A percentile compares a stretch with the other conserved stretches of the same genome.
phyloP scores from a whole-genome alignment of 2,329 filamentous ascomycete genomes.

The Neodidymelliopsis sp. region DNA sequence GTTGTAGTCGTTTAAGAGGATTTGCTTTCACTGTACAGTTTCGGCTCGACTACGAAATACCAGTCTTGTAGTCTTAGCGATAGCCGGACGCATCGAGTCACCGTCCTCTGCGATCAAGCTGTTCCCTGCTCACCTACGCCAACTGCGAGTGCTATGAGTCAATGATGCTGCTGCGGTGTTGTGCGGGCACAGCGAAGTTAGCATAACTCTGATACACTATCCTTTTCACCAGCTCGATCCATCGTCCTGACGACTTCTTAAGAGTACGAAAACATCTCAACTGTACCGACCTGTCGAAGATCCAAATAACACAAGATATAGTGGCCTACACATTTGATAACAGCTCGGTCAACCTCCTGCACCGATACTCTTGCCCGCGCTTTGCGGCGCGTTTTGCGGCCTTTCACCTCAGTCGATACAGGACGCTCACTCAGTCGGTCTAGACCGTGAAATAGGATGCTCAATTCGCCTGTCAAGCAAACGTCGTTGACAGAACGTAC shows the following conservation, averaged over 20 bases:
- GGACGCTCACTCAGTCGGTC: too few relatives aligned
- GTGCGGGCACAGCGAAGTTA: constrained; percentile 1
- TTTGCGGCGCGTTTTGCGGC: not conserved
- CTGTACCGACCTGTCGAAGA: too few relatives aligned
- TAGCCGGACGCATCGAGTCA: not conserved
- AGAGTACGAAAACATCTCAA: too few relatives aligned
- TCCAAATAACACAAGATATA: too few relatives aligned
- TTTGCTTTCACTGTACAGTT: not conserved
- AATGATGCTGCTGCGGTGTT: not conserved
- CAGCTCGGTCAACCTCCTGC: too few relatives aligned
- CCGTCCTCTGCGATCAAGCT: not conserved
- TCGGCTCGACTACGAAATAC: not conserved
- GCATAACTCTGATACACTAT: not conserved
- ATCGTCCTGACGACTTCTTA: not conserved
- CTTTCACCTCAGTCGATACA: not conserved
- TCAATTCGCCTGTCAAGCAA: not conserved
- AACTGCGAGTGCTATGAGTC: not conserved
- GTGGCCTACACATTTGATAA: too few relatives aligned
- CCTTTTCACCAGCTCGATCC: not conserved
- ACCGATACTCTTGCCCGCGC: too few relatives aligned
- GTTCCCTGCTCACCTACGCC: not conserved
- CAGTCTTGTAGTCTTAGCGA: not conserved
- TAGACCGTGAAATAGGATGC: not conserved
- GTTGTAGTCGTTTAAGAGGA: too few relatives aligned
- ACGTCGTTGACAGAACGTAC: not conserved